Evolutionary conservation across 495 filamentous ascomycete species (phyloP), one percentile per base, ranked within the genome.

Genomic region (Trichoderma asperelloides): DNA sequence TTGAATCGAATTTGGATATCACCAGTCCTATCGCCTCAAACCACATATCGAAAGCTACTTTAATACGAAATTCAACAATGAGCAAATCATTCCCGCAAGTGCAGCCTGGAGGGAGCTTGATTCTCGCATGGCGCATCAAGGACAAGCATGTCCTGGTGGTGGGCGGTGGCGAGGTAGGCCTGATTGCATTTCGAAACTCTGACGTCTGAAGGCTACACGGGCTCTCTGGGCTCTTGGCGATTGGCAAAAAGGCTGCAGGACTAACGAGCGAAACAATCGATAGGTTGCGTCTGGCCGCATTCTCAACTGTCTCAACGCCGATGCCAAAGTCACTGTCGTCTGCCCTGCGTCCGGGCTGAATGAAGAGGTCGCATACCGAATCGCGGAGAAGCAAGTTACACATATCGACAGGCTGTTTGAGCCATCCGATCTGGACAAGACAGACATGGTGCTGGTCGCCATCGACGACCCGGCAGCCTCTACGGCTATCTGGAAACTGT

Each of bases 211-310:
- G 5, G 33, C 33, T 37, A 3, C 33, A 37, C 33, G 33, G 33
- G 33, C 33, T 37, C 33, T 8, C 2, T 33, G 30, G 5, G 5
- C 5, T 37, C 33, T 37, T 37, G 33, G 16, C 18, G 15, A 18
- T 13, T 16, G 13, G 43, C 0, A 47, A 1, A n/a, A 18, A 12
- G 11, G 15, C 28, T 15, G 13, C 57, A 21, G 15, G 15, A 33
- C 28, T 45, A 51, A 47, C 64, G 15, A 41, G 27, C 13, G 4
- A 18, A 65, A 30, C 55, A 64, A n/a, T 45, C 28, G 65, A 43
- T 71, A 97, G 94, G 95, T 98, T 68, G 95, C 95, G 57, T 95
- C 95, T 40, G 93, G 93, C 65, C 92, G 95, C 63, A 97, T 98
- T 67, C 81, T 97, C 43, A 88, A 94, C 73, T 85, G 92, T 41